phyloP scores from a whole-genome alignment of 495 filamentous ascomycete species.

The Ascobolus immersus region DNA sequence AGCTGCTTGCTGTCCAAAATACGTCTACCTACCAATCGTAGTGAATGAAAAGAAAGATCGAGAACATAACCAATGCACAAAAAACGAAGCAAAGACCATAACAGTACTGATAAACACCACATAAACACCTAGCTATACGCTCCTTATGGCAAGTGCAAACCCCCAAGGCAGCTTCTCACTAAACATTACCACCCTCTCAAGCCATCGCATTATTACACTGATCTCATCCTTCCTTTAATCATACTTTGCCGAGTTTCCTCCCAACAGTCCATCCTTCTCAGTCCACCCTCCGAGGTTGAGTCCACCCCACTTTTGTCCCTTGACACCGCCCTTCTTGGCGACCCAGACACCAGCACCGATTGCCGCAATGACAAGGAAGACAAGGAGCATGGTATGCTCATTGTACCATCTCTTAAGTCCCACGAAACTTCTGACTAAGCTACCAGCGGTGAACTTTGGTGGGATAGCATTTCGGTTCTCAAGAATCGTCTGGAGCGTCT shows the following conservation, averaged over 20 bases:
- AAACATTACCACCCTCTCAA: not conserved
- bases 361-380: not conserved
- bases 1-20: not conserved
- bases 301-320: not conserved
- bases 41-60: not conserved
- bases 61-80: not conserved
- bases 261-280: not conserved
- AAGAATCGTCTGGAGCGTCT: constrained; percentile 52
- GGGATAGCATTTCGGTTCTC: not conserved
- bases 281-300: not conserved
- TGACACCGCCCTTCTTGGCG: not conserved
- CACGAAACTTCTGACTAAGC: constrained; percentile 1
- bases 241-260: not conserved
- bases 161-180: not conserved
- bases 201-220: not conserved
- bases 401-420: not conserved
- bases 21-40: not conserved
- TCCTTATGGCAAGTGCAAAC: not conserved
- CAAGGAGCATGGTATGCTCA: not conserved
- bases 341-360: not conserved
- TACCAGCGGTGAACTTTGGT: not conserved
- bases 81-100: too few relatives aligned
- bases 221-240: not conserved
- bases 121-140: not conserved
- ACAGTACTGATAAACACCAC: not conserved